Evolutionary conservation across 768 basidiomycete genomes (phyloP), one percentile per base, ranked within the genome.

Genomic region (Floccularia luteovirens): DNA sequence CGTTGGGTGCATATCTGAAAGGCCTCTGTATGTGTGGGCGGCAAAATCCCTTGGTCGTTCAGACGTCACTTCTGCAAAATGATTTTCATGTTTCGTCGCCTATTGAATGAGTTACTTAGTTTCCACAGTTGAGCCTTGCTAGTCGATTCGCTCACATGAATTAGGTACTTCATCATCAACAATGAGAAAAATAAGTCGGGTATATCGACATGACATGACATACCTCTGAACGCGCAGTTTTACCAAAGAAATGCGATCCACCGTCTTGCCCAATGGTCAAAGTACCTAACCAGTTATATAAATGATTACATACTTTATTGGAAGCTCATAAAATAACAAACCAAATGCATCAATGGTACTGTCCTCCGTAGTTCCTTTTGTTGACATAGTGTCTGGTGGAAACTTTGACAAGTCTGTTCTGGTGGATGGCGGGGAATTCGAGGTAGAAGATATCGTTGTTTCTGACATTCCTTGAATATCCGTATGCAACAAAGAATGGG

Each of bases 191-290:
- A 12, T 11, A 17, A 35, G 10, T 14, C 11, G 17, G 11, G 36
- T 19, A 24, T 24, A 38, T 2, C 2, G 23, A 24, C 23, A 30
- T 8, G 27, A 14, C 13, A 39, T 11, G 8, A 49, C 71, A 37
- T 47, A 82, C 82, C 68, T 86, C 82, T 17, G 79, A 67, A 25
- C 80, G 73, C 4, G 84, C 77, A 0, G 80, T 85, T 42, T 70
- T 67, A 13, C 84, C 81, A 42, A 79, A 64, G 53, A 78, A 82
- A 24, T 58, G 67, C 0, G 71, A 66, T 45, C 75, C 74, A 0
- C 77, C 77, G 34, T 70, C 55, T 17, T 66, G 53, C n/a, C 70
- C 75, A 19, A 82, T 64, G 2, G 69, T 70, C 37, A 83, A 58
- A 6, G 79, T 81, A 13, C 78, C 78, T 77, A 37, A 8, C 10